Conservation (phyloP, 257 asterid species). For the Mitragyna speciosa region DNA sequence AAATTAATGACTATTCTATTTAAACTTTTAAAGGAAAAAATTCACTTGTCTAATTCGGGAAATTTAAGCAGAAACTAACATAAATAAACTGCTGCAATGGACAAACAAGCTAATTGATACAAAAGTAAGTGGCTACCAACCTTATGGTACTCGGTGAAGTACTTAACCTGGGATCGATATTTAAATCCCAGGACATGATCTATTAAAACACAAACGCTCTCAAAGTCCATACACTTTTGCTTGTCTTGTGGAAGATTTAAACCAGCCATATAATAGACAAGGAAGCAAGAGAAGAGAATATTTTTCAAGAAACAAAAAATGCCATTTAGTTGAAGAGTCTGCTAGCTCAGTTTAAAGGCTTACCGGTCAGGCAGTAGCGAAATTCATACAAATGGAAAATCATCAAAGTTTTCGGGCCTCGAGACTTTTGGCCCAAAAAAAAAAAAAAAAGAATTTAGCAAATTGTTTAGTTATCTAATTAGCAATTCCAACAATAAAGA, state of each 20-base stretch:
- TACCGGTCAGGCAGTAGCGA: constrained; percentile 79
- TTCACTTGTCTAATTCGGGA: too few relatives aligned
- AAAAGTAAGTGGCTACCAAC: constrained; percentile 34
- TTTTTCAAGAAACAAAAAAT: constrained; percentile 9
- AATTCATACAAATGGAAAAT: constrained; percentile 68
- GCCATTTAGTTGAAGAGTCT: constrained; percentile 4
- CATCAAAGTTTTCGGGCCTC: constrained; percentile 54
- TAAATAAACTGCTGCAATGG: background rate
- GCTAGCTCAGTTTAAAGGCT: background rate
- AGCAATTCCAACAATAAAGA: background rate
- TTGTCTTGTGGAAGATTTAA: constrained; percentile 61
- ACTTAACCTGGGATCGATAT: constrained; percentile 61
- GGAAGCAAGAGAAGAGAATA: too few relatives aligned
- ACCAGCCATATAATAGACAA: constrained; percentile 6
- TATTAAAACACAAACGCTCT: constrained; percentile 64
- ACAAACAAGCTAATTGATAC: background rate
- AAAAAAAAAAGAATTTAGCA: too few relatives aligned
- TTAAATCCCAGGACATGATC: constrained; percentile 68
- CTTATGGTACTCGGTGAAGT: constrained; percentile 69
- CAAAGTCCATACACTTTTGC: constrained; percentile 80
- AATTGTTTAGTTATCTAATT: background rate
- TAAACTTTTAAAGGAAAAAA: too few relatives aligned
- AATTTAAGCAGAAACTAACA: background rate
- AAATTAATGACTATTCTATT: too few relatives aligned
- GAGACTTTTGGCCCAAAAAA: too few relatives aligned